These are phyloP conservation scores for Podospora appendiculata DNA, from an alignment of 495 filamentous ascomycete genomes.

Conservation along the genomic window DNA sequence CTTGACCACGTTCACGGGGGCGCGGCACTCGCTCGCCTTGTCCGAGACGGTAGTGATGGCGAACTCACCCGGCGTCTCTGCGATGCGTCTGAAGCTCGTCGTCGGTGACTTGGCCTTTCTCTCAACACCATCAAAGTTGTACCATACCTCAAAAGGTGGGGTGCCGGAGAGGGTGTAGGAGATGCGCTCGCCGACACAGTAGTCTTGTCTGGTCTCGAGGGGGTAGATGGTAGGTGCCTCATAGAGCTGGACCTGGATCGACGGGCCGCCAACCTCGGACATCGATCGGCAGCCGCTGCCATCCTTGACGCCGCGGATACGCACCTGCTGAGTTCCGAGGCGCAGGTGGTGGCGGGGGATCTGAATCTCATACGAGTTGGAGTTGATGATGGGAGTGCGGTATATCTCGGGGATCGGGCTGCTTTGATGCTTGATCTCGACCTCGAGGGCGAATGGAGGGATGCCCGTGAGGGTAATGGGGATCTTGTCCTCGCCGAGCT, in stretches of 20 bases:
- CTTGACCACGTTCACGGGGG: constrained; percentile 65
- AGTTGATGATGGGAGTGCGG: constrained; percentile 65
- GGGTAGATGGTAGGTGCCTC: constrained; percentile 84
- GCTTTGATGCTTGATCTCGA: constrained; percentile 86
- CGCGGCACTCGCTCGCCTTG: constrained; percentile 74
- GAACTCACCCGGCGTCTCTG: constrained; percentile 82
- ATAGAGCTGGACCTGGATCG: constrained; percentile 80
- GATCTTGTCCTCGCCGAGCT: constrained; percentile 73
- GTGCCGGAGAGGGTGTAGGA: constrained; percentile 83
- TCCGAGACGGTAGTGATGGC: constrained; percentile 79
- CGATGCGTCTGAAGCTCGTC: constrained; percentile 82
- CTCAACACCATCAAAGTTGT: constrained; percentile 70
- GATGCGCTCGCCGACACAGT: constrained; percentile 91
- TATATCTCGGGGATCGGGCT: constrained; percentile 72
- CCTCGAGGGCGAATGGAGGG: constrained; percentile 83
- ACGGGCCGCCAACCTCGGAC: constrained; percentile 51
- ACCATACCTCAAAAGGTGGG: constrained; percentile 86
- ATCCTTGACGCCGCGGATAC: constrained; percentile 82
- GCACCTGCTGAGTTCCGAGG: constrained; percentile 76
- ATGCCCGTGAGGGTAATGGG: constrained; percentile 73
- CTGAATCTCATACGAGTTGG: constrained; percentile 64
- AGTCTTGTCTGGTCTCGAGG: constrained; percentile 78
- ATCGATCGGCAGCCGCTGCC: constrained; percentile 70
- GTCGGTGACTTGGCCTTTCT: constrained; percentile 69
- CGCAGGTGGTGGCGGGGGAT: constrained; percentile 78